Conservation (phyloP, 1,139 yeast species). For the Yamadazyma diddensiae region DNA sequence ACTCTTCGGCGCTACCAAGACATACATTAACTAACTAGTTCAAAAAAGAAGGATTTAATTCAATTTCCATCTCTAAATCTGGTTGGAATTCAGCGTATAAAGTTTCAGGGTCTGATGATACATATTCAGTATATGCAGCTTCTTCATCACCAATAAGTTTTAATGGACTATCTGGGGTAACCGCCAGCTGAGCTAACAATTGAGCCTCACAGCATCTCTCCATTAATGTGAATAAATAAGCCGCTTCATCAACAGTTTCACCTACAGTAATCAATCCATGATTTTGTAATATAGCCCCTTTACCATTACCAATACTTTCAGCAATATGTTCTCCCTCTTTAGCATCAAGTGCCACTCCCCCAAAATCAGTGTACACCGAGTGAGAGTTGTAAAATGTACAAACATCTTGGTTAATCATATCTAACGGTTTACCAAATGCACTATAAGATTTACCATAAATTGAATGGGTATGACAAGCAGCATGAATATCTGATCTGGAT, state of each 20-base stretch:
- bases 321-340: constrained; percentile 72
- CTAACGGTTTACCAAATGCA: constrained; percentile 66
- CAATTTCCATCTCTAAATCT: constrained; percentile 35
- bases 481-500: constrained; percentile 75
- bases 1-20: background rate
- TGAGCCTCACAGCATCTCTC: constrained; percentile 75
- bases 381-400: constrained; percentile 67
- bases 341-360: constrained; percentile 77
- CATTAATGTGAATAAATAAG: constrained; percentile 63
- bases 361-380: constrained; percentile 64
- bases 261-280: constrained; percentile 83
- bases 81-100: constrained; percentile 75
- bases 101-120: constrained; percentile 64
- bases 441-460: constrained; percentile 73
- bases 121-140: constrained; percentile 65
- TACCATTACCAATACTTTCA: constrained; percentile 59
- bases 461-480: constrained; percentile 83
- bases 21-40: constrained; percentile 5
- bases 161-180: constrained; percentile 29
- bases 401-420: constrained; percentile 79
- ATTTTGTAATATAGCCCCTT: constrained; percentile 67
- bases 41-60: constrained; percentile 20
- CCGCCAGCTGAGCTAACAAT: constrained; percentile 55
- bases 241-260: constrained; percentile 78
- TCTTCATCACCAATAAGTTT: constrained; percentile 55